Conservation (phyloP, 345 rosid genomes). For the Punica granatum region DNA sequence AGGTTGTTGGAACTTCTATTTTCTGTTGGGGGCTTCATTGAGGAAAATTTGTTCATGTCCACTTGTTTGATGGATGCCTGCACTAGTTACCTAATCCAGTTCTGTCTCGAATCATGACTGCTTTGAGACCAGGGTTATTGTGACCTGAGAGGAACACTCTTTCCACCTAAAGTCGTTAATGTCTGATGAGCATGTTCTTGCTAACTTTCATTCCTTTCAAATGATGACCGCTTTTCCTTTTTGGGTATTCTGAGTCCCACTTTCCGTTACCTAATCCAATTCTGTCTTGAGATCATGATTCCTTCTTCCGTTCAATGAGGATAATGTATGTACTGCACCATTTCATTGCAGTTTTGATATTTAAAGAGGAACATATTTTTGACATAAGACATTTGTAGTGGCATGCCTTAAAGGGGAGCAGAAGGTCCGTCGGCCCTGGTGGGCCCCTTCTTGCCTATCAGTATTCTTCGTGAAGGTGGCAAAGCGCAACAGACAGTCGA, state of each 20-base stretch:
- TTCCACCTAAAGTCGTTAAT: not conserved
- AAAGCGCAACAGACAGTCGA: slow-evolving; percentile 88
- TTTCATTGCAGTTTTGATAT: not conserved
- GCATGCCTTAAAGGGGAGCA: slow-evolving; percentile 99
- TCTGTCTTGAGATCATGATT: no score
- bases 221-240: not conserved
- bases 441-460: slow-evolving; percentile 95
- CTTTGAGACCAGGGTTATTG: not conserved
- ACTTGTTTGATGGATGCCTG: not conserved
- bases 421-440: slow-evolving; percentile 92
- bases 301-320: not conserved
- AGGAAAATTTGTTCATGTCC: not conserved
- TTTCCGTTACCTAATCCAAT: not conserved
- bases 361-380: not conserved
- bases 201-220: not conserved
- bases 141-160: not conserved
- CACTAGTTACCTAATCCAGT: not conserved
- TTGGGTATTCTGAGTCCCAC: not conserved
- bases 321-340: not conserved
- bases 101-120: not conserved
- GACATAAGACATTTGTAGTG: slow-evolving; percentile 32
- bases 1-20: not conserved
- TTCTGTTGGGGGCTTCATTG: not conserved
- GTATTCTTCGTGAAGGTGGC: slow-evolving; percentile 74
- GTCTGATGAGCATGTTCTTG: not conserved